Evolutionary conservation across 2,329 filamentous ascomycete species (phyloP).

Genomic region (Laburnicola sp.): DNA sequence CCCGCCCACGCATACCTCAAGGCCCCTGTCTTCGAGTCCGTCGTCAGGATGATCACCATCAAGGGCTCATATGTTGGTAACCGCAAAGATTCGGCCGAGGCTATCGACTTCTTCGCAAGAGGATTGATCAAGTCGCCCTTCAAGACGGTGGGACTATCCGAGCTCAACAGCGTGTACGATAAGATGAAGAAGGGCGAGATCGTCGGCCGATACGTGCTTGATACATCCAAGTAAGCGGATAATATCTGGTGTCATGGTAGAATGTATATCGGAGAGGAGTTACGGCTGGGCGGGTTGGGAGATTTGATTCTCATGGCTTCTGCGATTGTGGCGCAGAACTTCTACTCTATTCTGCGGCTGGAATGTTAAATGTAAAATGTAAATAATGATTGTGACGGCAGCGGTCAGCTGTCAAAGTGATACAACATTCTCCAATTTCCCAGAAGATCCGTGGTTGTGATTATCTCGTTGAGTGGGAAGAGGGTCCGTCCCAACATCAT

Average conservation of each 20-base stretch:
- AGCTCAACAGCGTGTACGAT: constrained; percentile 80
- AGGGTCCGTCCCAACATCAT: too few relatives aligned
- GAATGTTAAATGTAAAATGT: too few relatives aligned
- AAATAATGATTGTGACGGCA: too few relatives aligned
- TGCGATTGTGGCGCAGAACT: too few relatives aligned
- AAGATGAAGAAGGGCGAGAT: constrained; percentile 69
- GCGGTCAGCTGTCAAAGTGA: too few relatives aligned
- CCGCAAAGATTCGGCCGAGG: constrained; percentile 82
- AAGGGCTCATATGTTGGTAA: constrained; percentile 94
- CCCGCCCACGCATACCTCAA: constrained; percentile 75
- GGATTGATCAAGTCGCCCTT: constrained; percentile 85
- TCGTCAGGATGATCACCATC: constrained; percentile 88
- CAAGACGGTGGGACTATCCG: constrained; percentile 79
- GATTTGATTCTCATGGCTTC: too few relatives aligned
- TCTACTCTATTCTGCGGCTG: too few relatives aligned
- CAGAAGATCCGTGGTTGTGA: too few relatives aligned
- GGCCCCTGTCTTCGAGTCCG: constrained; percentile 86
- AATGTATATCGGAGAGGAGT: neutral
- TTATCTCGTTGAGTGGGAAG: too few relatives aligned
- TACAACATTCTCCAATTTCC: too few relatives aligned
- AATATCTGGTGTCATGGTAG: neutral
- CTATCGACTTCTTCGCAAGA: constrained; percentile 82
- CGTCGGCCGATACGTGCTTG: constrained; percentile 77
- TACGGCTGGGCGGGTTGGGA: neutral
- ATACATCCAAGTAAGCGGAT: constrained; percentile 55